phyloP scores from a whole-genome alignment of 805 yeast genomes.

The Candida methanosorbosa region DNA sequence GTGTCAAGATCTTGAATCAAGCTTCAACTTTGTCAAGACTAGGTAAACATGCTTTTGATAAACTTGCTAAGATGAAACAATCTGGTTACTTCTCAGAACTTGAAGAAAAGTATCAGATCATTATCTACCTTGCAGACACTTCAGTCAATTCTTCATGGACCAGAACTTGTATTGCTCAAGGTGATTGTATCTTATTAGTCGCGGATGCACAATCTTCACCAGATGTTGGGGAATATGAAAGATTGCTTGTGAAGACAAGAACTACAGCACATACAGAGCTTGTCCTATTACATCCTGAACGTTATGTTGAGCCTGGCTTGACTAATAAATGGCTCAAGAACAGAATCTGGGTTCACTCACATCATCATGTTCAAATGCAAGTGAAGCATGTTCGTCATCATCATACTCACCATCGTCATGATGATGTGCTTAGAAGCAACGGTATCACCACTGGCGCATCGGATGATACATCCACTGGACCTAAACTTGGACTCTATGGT shows the following conservation, averaged over 20 bases:
- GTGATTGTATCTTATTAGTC: slow-evolving; percentile 82
- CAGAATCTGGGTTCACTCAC: slow-evolving; percentile 86
- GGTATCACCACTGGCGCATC: not conserved
- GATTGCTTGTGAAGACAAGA: slow-evolving; percentile 60
- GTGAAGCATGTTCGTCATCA: not conserved
- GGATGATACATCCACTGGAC: not conserved
- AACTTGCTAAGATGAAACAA: slow-evolving; percentile 73
- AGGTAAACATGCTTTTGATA: slow-evolving; percentile 91
- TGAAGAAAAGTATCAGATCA: slow-evolving; percentile 84
- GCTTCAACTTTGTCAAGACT: slow-evolving; percentile 69
- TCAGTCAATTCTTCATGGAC: slow-evolving; percentile 84
- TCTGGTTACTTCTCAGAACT: slow-evolving; percentile 85
- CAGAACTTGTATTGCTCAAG: slow-evolving; percentile 84
- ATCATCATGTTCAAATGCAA: slow-evolving; percentile 80
- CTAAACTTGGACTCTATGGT: not conserved
- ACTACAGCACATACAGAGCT: slow-evolving; percentile 86
- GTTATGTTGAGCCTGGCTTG: slow-evolving; percentile 75
- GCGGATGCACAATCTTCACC: slow-evolving; percentile 78
- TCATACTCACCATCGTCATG: not conserved
- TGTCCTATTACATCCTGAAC: slow-evolving; percentile 75
- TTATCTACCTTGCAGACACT: slow-evolving; percentile 84
- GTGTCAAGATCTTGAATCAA: slow-evolving; percentile 76
- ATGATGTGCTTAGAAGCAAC: not conserved
- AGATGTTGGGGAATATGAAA: slow-evolving; percentile 78
- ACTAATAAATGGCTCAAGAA: slow-evolving; percentile 79